A percentile compares a stretch with the other conserved stretches of the same genome.
Evolutionary conservation across 2,329 filamentous ascomycete genomes (phyloP).

Genomic region (Didymella sp.): DNA sequence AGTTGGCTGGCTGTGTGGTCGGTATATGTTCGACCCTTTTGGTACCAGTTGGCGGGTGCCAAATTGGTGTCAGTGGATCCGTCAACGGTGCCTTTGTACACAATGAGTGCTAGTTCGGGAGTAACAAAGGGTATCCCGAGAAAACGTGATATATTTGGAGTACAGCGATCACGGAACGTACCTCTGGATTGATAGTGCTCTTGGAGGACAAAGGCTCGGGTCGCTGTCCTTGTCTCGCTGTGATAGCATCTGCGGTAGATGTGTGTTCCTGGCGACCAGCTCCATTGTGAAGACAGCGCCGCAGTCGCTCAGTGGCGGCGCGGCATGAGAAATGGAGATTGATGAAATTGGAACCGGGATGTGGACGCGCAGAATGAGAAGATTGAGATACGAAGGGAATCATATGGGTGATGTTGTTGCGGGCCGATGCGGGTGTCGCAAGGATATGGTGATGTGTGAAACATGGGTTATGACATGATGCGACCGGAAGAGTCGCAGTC

Average conservation of each 20-base stretch:
- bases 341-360: conserved; percentile 16
- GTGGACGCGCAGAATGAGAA: conserved; percentile 18
- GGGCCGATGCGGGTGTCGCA: conserved; percentile 24
- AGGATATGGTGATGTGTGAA: conserved; percentile 36
- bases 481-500: conserved; percentile 41
- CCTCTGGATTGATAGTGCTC: conserved; percentile 12
- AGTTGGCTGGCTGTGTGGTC: not conserved
- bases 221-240: conserved; percentile 30
- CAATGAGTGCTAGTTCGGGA: conserved; percentile 9
- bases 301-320: conserved; percentile 28
- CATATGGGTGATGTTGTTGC: conserved; percentile 31
- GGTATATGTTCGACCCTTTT: not conserved
- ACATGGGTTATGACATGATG: conserved; percentile 42
- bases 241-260: conserved; percentile 36
- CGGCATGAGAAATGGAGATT: conserved; percentile 25
- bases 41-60: not conserved
- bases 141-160: conserved; percentile 2
- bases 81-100: conserved; percentile 10
- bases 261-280: conserved; percentile 29
- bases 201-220: conserved; percentile 24
- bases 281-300: conserved; percentile 40
- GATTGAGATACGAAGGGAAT: conserved; percentile 22
- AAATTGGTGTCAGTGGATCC: conserved; percentile 12
- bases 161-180: conserved; percentile 2
- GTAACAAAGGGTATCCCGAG: conserved; percentile 8